Conservation (phyloP, 2,329 filamentous ascomycete species). For the Colletotrichum sidae region DNA sequence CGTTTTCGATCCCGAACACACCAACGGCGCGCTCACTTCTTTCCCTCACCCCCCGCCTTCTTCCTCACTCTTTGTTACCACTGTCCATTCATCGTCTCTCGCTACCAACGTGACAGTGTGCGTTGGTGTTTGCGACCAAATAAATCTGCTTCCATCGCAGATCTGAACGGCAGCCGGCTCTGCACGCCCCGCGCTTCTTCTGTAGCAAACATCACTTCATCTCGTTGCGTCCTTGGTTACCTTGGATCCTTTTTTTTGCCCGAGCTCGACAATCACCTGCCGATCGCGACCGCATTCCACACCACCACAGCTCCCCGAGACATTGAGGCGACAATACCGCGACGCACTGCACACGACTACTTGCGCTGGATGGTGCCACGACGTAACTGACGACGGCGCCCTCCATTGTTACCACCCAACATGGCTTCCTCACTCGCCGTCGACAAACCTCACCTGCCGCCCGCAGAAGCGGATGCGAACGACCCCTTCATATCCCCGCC, state of each 20-base stretch:
- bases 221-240: not conserved
- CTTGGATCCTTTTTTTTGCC: not conserved
- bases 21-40: constrained; percentile 22
- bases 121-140: constrained; percentile 16
- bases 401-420: constrained; percentile 39
- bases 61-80: not conserved
- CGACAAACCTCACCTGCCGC: constrained; percentile 54
- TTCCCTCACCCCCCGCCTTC: constrained; percentile 10
- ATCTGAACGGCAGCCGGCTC: constrained; percentile 35
- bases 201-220: constrained; percentile 18
- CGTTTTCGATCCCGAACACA: constrained; percentile 14
- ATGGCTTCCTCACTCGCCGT: constrained; percentile 59
- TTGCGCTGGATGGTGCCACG: constrained; percentile 35
- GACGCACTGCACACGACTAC: constrained; percentile 4
- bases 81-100: constrained; percentile 13
- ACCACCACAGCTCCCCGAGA: constrained; percentile 11
- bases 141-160: constrained; percentile 7
- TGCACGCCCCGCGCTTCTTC: constrained; percentile 31
- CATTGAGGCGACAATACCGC: constrained; percentile 4
- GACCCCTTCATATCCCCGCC: constrained; percentile 70
- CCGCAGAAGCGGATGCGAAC: constrained; percentile 51
- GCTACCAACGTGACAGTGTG: too few species aligned
- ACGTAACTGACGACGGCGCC: constrained; percentile 33
- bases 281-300: constrained; percentile 16
- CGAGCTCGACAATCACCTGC: constrained; percentile 13